Evolutionary conservation across 164 flowering plant genomes (phyloP).

Genomic region (Piper betle): DNA sequence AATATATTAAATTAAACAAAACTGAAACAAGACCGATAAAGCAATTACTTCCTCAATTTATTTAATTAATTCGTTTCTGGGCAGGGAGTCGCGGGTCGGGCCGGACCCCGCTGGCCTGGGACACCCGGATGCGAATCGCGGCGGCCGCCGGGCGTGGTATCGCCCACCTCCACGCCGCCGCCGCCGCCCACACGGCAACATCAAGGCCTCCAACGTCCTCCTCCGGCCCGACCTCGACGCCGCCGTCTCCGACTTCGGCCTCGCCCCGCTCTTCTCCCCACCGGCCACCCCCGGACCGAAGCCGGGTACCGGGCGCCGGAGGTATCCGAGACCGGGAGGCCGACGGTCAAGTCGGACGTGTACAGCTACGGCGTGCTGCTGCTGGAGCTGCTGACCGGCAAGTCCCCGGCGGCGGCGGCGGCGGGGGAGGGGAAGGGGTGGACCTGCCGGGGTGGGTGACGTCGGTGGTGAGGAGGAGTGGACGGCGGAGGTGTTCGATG

Average conservation of each 20-base stretch:
- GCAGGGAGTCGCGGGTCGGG: too few species aligned
- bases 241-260: slow-evolving; percentile 44
- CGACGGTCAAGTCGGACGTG: slow-evolving; percentile 42
- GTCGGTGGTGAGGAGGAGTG: slow-evolving; percentile 75
- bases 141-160: slow-evolving; percentile 42
- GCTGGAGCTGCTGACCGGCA: slow-evolving; percentile 53
- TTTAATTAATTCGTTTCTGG: too few species aligned
- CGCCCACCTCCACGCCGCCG: slow-evolving; percentile 34
- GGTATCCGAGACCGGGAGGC: slow-evolving; percentile 13
- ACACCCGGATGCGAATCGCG: slow-evolving; percentile 32
- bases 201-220: slow-evolving; percentile 55
- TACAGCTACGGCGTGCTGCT: slow-evolving; percentile 53
- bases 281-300: slow-evolving; percentile 33
- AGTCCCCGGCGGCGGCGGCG: slow-evolving; percentile 21
- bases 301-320: slow-evolving; percentile 48
- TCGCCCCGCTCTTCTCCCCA: slow-evolving; percentile 28
- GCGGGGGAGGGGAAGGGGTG: slow-evolving; percentile 26
- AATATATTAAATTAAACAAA: too few species aligned
- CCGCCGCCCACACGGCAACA: slow-evolving; percentile 41
- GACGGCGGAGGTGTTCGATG: slow-evolving; percentile 66
- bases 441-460: slow-evolving; percentile 55
- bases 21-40: too few species aligned
- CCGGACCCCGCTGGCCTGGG: slow-evolving; percentile 45
- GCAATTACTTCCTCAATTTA: too few species aligned
- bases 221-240: slow-evolving; percentile 27